Evolutionary conservation across 1,284 basidiomycete species (phyloP).

Genomic region (Earliella scabrosa): DNA sequence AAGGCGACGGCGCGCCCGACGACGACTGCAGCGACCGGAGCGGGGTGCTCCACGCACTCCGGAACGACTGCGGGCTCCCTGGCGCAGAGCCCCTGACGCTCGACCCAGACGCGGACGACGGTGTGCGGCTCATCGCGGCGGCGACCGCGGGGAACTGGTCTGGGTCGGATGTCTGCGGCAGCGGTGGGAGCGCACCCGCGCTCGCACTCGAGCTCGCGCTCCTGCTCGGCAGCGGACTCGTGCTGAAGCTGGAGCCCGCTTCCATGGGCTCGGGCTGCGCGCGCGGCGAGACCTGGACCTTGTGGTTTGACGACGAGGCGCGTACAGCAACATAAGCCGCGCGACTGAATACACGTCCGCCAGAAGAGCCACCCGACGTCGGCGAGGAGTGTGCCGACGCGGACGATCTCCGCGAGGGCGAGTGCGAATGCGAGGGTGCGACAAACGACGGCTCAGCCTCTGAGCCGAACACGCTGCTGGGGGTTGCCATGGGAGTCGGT

Average conservation of each 20-base stretch:
- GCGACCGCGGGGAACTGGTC: slow-evolving; percentile 30
- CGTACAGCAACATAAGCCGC: slow-evolving; percentile 19
- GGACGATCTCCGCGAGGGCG: slow-evolving; percentile 21
- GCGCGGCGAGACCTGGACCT: slow-evolving; percentile 43
- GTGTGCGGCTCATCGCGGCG: slow-evolving; percentile 26
- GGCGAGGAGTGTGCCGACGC: slow-evolving; percentile 19
- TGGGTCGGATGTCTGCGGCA: slow-evolving; percentile 16
- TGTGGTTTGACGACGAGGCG: slow-evolving; percentile 31
- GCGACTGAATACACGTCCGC: slow-evolving; percentile 24
- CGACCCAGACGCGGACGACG: slow-evolving; percentile 22
- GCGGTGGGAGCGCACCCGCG: no score
- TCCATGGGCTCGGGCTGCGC: slow-evolving; percentile 39
- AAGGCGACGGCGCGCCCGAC: slow-evolving; percentile 28
- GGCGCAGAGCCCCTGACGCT: slow-evolving; percentile 19
- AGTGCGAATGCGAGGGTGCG: no score
- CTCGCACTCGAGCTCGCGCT: slow-evolving; percentile 8
- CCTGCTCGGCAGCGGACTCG: slow-evolving; percentile 17
- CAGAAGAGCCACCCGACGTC: slow-evolving; percentile 13
- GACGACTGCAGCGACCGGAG: slow-evolving; percentile 29
- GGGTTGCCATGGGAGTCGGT: slow-evolving; percentile 29
- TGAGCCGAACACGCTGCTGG: slow-evolving; percentile 24
- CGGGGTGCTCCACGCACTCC: slow-evolving; percentile 39
- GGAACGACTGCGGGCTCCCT: slow-evolving; percentile 31
- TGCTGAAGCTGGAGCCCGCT: slow-evolving; percentile 33
- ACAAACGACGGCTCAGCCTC: slow-evolving; percentile 13